These are phyloP conservation scores for Amborella trichopoda DNA, from an alignment of 164 flowering plant genomes.

Conservation along the genomic window DNA sequence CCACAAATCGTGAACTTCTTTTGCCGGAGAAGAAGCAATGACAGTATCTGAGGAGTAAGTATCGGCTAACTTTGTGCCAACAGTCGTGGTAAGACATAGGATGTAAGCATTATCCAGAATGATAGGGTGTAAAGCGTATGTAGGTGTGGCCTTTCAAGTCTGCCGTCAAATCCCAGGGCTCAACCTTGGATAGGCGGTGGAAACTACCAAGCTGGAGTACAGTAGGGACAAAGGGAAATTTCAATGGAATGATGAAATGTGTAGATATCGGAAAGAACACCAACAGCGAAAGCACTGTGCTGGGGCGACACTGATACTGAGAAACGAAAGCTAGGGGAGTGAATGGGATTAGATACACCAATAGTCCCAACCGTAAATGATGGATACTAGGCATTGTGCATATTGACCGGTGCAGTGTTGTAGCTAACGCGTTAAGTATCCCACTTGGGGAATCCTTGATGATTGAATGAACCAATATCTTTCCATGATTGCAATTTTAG, in stretches of 20 bases:
- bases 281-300: not conserved
- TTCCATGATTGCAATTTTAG: too few species aligned
- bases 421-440: too few species aligned
- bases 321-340: constrained; percentile 1
- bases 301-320: constrained; percentile 2
- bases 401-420: too few species aligned
- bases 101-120: constrained; percentile 1
- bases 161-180: too few species aligned
- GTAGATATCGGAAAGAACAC: constrained; percentile 2
- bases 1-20: constrained; percentile 8
- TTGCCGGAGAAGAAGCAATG: too few species aligned
- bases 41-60: constrained; percentile 9
- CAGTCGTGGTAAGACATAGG: constrained; percentile 2
- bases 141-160: constrained; percentile 4
- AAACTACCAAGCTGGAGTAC: too few species aligned
- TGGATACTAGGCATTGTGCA: too few species aligned
- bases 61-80: constrained; percentile 12
- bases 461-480: too few species aligned
- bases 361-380: not conserved
- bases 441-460: too few species aligned
- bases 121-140: not conserved
- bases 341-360: constrained; percentile 1
- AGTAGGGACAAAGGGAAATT: too few species aligned
- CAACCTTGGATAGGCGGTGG: too few species aligned
- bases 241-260: not conserved